Evolutionary conservation across 805 yeast species (phyloP).

Genomic region (Candida ipomoeae): DNA sequence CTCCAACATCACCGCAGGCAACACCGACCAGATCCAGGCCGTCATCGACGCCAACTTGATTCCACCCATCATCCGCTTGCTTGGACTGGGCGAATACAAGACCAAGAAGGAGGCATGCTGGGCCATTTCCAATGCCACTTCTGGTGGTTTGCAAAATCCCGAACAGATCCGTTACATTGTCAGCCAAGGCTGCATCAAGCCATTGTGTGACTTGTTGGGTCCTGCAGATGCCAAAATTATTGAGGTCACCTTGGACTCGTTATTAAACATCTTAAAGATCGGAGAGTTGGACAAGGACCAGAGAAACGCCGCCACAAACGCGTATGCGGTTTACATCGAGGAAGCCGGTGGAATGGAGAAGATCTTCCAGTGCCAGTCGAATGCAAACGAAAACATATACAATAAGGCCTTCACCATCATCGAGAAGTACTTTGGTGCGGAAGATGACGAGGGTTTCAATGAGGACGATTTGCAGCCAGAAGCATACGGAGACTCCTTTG

Average conservation of each 20-base stretch:
- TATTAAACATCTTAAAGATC: slow-evolving; percentile 88
- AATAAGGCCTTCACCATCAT: slow-evolving; percentile 86
- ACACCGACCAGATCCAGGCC: slow-evolving; percentile 91
- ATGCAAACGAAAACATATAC: slow-evolving; percentile 88
- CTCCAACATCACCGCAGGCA: slow-evolving; percentile 97
- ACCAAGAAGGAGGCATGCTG: slow-evolving; percentile 98
- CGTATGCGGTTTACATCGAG: slow-evolving; percentile 87
- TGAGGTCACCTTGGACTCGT: slow-evolving; percentile 92
- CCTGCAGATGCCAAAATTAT: slow-evolving; percentile 88
- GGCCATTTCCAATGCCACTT: slow-evolving; percentile 97
- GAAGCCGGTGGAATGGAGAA: slow-evolving; percentile 99
- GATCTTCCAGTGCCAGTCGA: slow-evolving; percentile 87
- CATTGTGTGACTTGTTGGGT: slow-evolving; percentile 85
- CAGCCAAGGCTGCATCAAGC: slow-evolving; percentile 93
- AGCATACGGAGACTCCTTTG: slow-evolving; percentile 78
- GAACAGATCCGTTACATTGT: slow-evolving; percentile 93
- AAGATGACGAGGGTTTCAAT: slow-evolving; percentile 69
- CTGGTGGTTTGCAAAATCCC: slow-evolving; percentile 89
- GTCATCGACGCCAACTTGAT: slow-evolving; percentile 92
- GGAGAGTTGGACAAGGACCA: slow-evolving; percentile 91
- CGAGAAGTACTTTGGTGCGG: slow-evolving; percentile 86
- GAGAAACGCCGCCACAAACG: slow-evolving; percentile 64
- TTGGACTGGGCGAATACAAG: slow-evolving; percentile 81
- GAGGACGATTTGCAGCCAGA: slow-evolving; percentile 67
- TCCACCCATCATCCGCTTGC: slow-evolving; percentile 83